Evolutionary conservation across 371 early-diverging fungal species (phyloP).

Genomic region (Mortierella sp.): DNA sequence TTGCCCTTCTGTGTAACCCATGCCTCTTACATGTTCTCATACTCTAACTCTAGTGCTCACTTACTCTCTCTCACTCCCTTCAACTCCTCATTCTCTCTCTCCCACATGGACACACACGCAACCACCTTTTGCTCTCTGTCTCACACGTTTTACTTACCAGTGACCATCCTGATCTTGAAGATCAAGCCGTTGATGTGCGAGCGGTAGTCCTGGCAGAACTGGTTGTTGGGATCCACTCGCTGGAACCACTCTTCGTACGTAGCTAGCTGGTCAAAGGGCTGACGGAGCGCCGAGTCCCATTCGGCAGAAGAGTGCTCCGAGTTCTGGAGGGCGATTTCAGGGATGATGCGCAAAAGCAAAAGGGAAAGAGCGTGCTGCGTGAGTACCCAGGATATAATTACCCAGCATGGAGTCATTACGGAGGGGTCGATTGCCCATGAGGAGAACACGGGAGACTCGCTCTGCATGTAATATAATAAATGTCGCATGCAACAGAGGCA

Average conservation of each 20-base stretch:
- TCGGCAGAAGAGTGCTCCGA: slow-evolving; percentile 39
- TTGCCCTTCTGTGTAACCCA: too few relatives aligned
- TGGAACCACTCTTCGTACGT: slow-evolving; percentile 40
- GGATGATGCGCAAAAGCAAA: neutral
- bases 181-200: slow-evolving; percentile 32
- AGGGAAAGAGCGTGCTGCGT: neutral
- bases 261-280: slow-evolving; percentile 48
- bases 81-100: too few relatives aligned
- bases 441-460: too few relatives aligned
- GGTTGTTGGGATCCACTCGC: slow-evolving; percentile 33
- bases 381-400: neutral
- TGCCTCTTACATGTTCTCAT: too few relatives aligned
- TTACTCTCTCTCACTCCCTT: too few relatives aligned
- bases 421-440: too few relatives aligned
- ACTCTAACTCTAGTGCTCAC: too few relatives aligned
- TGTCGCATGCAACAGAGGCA: too few relatives aligned
- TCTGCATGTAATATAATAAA: too few relatives aligned
- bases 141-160: slow-evolving; percentile 16
- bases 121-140: too few relatives aligned
- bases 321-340: slow-evolving; percentile 17
- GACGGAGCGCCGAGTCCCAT: slow-evolving; percentile 43
- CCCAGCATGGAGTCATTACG: neutral
- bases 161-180: slow-evolving; percentile 29
- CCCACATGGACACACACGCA: too few relatives aligned
- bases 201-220: slow-evolving; percentile 27